phyloP scores from a whole-genome alignment of 2,329 filamentous ascomycete genomes.

The Sclerotinia sclerotiorum region DNA sequence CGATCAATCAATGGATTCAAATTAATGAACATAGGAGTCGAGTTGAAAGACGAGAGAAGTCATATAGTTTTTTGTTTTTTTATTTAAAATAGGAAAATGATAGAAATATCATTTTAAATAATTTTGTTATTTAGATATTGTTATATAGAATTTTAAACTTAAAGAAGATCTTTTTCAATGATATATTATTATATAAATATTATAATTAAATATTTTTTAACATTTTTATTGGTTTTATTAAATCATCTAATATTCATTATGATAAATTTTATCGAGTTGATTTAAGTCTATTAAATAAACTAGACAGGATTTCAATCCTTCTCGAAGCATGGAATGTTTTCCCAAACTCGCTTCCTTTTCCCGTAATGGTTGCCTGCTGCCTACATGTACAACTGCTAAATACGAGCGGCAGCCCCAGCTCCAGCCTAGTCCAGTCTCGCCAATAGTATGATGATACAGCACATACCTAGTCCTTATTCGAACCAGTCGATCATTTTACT shows the following conservation, averaged over 20 bases:
- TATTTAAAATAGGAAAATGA: too few relatives aligned
- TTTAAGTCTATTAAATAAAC: not conserved
- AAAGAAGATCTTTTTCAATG: too few relatives aligned
- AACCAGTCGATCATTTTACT: not conserved
- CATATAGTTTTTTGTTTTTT: not conserved
- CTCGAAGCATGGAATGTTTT: not conserved
- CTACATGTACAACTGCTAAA: not conserved
- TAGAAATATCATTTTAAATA: too few relatives aligned
- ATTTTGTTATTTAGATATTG: too few relatives aligned
- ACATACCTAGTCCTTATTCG: too few relatives aligned
- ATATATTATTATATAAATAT: too few relatives aligned
- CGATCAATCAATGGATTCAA: too few relatives aligned
- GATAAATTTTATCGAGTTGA: not conserved
- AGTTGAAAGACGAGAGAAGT: not conserved
- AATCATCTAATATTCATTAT: too few relatives aligned
- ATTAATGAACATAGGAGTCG: not conserved
- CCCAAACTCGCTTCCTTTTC: not conserved
- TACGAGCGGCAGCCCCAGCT: not conserved
- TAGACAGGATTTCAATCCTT: not conserved
- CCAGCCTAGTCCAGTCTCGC: not conserved
- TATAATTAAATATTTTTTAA: too few relatives aligned
- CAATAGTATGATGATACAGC: too few relatives aligned
- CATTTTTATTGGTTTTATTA: too few relatives aligned
- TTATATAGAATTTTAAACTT: not conserved
- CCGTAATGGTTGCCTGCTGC: conserved; percentile 12